These are phyloP conservation scores for Arthromyces matolae DNA, from an alignment of 768 basidiomycete species.

Conservation along the genomic window DNA sequence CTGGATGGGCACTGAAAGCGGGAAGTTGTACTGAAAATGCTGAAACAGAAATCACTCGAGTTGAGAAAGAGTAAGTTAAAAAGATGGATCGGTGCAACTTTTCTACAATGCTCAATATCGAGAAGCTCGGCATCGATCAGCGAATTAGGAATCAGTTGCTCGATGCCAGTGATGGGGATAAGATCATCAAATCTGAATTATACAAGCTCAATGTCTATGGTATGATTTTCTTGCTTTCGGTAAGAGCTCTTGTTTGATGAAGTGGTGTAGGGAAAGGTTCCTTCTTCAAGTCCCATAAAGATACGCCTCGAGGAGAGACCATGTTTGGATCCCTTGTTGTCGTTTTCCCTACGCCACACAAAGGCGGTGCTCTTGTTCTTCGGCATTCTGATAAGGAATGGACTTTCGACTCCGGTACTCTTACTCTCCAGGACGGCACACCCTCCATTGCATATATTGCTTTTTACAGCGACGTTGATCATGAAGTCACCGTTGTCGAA, in stretches of 20 bases:
- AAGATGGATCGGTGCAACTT: constrained; percentile 40
- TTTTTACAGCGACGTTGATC: constrained; percentile 38
- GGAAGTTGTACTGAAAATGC: no score
- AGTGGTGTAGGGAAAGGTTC: constrained; percentile 33
- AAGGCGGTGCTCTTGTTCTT: constrained; percentile 42
- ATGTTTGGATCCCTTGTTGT: constrained; percentile 55
- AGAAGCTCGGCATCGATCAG: constrained; percentile 3
- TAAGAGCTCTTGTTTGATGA: neutral
- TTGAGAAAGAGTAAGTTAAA: no score
- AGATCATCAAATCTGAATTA: constrained; percentile 23
- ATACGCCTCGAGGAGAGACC: constrained; percentile 38
- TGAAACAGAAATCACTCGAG: no score
- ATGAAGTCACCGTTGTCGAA: constrained; percentile 33
- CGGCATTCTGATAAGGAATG: constrained; percentile 30
- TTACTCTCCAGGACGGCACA: constrained; percentile 4
- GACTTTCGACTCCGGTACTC: constrained; percentile 28
- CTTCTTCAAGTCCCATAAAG: constrained; percentile 50
- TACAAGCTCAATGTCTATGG: constrained; percentile 39
- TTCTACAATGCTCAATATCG: constrained; percentile 25
- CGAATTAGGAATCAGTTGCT: constrained; percentile 10
- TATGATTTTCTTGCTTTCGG: constrained; percentile 11
- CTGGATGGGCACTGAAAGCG: no score
- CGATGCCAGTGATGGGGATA: constrained; percentile 14
- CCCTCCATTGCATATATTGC: constrained; percentile 32
- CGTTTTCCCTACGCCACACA: constrained; percentile 43